phyloP scores from a whole-genome alignment of 2,329 filamentous ascomycete genomes.

The Sphaerostilbella broomeana region DNA sequence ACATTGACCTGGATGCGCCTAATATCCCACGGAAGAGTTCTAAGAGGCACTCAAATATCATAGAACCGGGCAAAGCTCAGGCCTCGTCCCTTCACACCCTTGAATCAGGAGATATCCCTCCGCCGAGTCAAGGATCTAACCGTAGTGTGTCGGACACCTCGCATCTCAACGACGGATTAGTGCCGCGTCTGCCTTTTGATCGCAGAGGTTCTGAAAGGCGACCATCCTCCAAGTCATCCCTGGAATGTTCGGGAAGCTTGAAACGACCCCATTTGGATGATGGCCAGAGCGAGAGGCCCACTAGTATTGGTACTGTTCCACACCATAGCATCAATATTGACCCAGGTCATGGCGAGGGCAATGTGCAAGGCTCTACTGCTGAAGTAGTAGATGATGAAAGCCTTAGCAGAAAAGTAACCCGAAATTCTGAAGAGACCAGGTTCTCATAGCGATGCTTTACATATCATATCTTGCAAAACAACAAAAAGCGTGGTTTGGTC shows the following conservation, averaged over 20 bases:
- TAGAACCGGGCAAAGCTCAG: conserved; percentile 24
- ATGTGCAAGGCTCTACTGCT: conserved; percentile 47
- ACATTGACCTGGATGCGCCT: conserved; percentile 37
- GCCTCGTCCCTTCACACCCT: conserved; percentile 31
- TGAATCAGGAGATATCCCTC: conserved; percentile 17
- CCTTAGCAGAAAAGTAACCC: neutral
- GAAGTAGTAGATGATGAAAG: conserved; percentile 45
- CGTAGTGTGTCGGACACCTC: conserved; percentile 10
- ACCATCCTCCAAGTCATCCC: conserved; percentile 44
- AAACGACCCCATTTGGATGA: too few relatives aligned
- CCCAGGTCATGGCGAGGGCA: conserved; percentile 35
- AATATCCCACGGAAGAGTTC: conserved; percentile 69
- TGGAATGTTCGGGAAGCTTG: conserved; percentile 43
- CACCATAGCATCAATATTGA: conserved; percentile 54
- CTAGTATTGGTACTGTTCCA: conserved; percentile 50
- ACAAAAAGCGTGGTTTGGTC: neutral
- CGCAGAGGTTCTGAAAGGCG: conserved; percentile 47
- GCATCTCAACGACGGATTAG: conserved; percentile 12
- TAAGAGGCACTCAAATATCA: conserved; percentile 46
- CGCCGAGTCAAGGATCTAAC: conserved; percentile 15
- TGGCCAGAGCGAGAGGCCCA: conserved; percentile 40
- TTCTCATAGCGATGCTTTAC: too few relatives aligned
- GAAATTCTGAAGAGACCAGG: too few relatives aligned
- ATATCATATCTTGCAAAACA: too few relatives aligned
- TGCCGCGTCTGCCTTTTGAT: conserved; percentile 47